These are phyloP conservation scores for Megacollybia platyphylla DNA, from an alignment of 1,284 basidiomycete species.

Conservation along the genomic window DNA sequence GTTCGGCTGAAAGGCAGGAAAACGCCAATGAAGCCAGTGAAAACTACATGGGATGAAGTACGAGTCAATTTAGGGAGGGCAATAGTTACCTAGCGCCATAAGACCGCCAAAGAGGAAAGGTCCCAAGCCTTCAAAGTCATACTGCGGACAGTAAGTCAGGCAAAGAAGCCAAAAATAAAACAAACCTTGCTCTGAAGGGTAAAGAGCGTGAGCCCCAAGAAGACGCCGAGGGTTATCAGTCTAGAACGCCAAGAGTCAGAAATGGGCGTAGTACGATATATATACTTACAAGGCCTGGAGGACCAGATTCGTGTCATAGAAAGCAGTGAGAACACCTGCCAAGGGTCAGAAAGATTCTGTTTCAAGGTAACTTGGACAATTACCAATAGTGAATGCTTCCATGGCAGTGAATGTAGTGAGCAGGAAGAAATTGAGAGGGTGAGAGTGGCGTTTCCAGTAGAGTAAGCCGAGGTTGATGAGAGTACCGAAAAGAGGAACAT, in stretches of 20 bases:
- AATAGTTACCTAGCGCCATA: conserved; percentile 48
- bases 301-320: conserved; percentile 68
- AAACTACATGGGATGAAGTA: conserved; percentile 25
- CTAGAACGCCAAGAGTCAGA: conserved; percentile 20
- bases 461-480: conserved; percentile 65
- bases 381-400: conserved; percentile 71
- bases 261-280: conserved; percentile 1
- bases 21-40: conserved; percentile 66
- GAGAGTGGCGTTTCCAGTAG: conserved; percentile 81
- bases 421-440: conserved; percentile 71
- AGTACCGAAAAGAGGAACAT: conserved; percentile 63
- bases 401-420: conserved; percentile 68
- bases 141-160: conserved; percentile 26
- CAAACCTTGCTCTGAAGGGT: conserved; percentile 72
- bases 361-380: no score
- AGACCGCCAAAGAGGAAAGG: conserved; percentile 75
- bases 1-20: conserved; percentile 73
- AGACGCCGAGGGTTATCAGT: conserved; percentile 77
- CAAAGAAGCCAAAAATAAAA: not conserved
- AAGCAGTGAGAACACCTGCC: conserved; percentile 46
- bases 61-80: conserved; percentile 4
- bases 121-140: conserved; percentile 78
- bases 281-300: conserved; percentile 66
- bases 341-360: no score
- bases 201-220: conserved; percentile 78